phyloP scores from a whole-genome alignment of 1,139 yeast species.

The Yamadazyma conglobata region DNA sequence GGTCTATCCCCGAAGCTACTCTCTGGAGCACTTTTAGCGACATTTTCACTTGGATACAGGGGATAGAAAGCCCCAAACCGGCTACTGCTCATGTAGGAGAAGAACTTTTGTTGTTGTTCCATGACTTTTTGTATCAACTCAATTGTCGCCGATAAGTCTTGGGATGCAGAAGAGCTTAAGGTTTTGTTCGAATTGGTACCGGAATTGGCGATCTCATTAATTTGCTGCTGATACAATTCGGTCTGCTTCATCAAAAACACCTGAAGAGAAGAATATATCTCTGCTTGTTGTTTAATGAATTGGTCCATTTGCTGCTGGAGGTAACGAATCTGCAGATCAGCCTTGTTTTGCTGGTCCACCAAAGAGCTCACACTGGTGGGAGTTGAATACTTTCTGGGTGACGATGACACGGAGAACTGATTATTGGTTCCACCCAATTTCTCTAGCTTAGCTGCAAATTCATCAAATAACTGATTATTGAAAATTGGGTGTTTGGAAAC shows the following conservation, averaged over 20 bases:
- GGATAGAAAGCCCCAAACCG: too few relatives aligned
- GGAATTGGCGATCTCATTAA: too few relatives aligned
- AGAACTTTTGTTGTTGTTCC: conserved; percentile 10
- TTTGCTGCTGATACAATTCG: conserved; percentile 18
- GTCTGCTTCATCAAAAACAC: conserved; percentile 20
- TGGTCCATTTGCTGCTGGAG: conserved; percentile 18
- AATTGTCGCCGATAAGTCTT: conserved; percentile 1
- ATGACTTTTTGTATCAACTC: conserved; percentile 6
- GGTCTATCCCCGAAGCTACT: too few relatives aligned
- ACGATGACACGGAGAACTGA: too few relatives aligned
- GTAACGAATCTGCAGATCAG: conserved; percentile 15
- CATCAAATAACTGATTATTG: conserved; percentile 19
- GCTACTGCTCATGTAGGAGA: too few relatives aligned
- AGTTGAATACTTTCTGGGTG: too few relatives aligned
- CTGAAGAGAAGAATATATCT: conserved; percentile 14
- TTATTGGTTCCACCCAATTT: conserved; percentile 2
- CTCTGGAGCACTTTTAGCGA: too few relatives aligned
- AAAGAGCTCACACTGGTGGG: conserved; percentile 1
- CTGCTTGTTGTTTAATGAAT: conserved; percentile 17
- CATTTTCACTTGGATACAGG: too few relatives aligned
- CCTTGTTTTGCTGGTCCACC: conserved; percentile 11
- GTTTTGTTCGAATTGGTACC: too few relatives aligned
- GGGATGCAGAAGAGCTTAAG: too few relatives aligned
- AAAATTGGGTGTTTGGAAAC: conserved; percentile 28
- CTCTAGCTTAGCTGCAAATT: conserved; percentile 19